These are phyloP conservation scores for Setomelanomma holmii DNA, from an alignment of 2,329 filamentous ascomycete genomes.

Conservation along the genomic window DNA sequence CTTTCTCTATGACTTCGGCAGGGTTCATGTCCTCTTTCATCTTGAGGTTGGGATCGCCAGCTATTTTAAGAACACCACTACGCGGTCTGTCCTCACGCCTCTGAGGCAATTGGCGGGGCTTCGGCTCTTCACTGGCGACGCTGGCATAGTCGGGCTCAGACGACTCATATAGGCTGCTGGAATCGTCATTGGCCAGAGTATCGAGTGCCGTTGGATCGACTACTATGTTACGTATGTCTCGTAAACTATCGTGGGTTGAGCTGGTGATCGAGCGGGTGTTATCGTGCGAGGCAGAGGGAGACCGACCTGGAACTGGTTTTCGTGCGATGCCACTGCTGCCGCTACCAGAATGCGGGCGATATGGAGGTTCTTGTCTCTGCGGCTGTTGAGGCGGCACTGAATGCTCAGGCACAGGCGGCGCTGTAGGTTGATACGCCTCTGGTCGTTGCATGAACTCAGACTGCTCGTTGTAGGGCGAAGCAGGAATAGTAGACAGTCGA, in stretches of 20 bases:
- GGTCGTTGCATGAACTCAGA: conserved; percentile 46
- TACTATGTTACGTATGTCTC: conserved; percentile 52
- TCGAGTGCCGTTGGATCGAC: conserved; percentile 56
- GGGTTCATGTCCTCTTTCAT: conserved; percentile 46
- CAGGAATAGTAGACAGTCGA: conserved; percentile 55
- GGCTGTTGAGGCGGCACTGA: conserved; percentile 31
- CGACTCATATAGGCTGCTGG: conserved; percentile 69
- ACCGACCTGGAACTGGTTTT: conserved; percentile 53
- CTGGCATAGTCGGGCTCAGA: too few species aligned
- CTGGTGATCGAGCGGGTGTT: conserved; percentile 47
- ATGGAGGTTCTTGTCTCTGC: conserved; percentile 32
- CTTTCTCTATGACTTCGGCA: neutral
- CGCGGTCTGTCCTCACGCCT: conserved; percentile 73
- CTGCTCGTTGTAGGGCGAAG: conserved; percentile 52
- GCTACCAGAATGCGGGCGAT: conserved; percentile 35
- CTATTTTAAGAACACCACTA: conserved; percentile 80
- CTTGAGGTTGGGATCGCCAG: conserved; percentile 64
- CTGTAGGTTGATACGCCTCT: conserved; percentile 38
- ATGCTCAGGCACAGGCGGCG: conserved; percentile 48
- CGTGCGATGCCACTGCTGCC: conserved; percentile 37
- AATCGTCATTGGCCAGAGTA: conserved; percentile 41
- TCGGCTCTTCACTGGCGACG: conserved; percentile 53
- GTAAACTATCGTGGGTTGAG: conserved; percentile 54
- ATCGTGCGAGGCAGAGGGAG: conserved; percentile 45
- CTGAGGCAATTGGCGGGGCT: conserved; percentile 48